These are phyloP conservation scores for Trypanosoma cruzi DNA, from an alignment of 208 protist genomes.

Conservation along the genomic window DNA sequence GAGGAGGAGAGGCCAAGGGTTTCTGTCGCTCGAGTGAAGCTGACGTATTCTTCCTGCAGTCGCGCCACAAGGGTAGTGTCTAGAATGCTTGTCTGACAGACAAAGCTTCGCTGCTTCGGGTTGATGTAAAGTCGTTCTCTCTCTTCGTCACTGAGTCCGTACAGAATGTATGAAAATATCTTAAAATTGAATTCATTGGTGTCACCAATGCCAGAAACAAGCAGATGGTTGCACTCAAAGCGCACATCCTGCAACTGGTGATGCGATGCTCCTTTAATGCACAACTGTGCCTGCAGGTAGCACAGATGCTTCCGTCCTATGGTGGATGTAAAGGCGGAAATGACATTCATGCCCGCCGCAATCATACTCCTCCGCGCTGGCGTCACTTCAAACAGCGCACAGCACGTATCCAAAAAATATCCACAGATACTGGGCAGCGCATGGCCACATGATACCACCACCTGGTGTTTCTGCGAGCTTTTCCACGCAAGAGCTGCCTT, in stretches of 20 bases:
- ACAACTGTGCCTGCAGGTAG: constrained; percentile 18
- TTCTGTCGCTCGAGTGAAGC: constrained; percentile 15
- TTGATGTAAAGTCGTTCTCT: constrained; percentile 25
- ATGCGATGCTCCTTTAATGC: neutral
- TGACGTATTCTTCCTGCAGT: constrained; percentile 13
- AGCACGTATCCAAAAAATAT: neutral
- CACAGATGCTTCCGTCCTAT: constrained; percentile 12
- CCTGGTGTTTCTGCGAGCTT: constrained; percentile 8
- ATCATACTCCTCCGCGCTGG: constrained; percentile 3
- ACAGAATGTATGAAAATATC: constrained; percentile 33
- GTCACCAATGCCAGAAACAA: constrained; percentile 13
- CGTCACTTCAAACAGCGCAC: constrained; percentile 2
- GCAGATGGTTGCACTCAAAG: constrained; percentile 20
- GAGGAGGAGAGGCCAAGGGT: constrained; percentile 19
- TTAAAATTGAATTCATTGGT: constrained; percentile 29
- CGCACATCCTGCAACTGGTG: constrained; percentile 4
- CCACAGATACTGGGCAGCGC: constrained; percentile 2
- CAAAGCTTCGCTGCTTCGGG: constrained; percentile 30
- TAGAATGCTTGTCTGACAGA: constrained; percentile 22
- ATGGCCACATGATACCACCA: constrained; percentile 14
- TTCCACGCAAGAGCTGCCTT: constrained; percentile 19
- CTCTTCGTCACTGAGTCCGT: constrained; percentile 29
- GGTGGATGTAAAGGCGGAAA: constrained; percentile 26
- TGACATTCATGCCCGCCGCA: constrained; percentile 10
- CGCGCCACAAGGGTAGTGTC: constrained; percentile 11